Conservation (phyloP, 257 asterid species). For the Datura wrightii region DNA sequence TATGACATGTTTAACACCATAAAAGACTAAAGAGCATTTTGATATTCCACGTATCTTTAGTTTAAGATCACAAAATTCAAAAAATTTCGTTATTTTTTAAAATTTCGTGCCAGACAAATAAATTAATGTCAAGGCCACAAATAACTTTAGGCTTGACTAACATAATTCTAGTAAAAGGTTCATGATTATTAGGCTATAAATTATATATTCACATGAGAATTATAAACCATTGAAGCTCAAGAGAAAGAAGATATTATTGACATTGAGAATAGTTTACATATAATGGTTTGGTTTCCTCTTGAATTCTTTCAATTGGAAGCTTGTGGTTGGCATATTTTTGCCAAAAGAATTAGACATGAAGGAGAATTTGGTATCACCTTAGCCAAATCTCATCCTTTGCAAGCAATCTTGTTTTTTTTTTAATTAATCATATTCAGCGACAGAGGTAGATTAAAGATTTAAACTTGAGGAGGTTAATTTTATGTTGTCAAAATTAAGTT, state of each 20-base stretch:
- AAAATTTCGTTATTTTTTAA: too few relatives aligned
- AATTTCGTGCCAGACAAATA: too few relatives aligned
- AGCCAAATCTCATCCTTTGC: neutral
- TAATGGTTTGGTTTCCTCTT: neutral
- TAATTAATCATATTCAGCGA: neutral
- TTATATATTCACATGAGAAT: neutral
- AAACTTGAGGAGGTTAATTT: too few relatives aligned
- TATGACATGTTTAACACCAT: too few relatives aligned
- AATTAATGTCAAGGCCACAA: too few relatives aligned
- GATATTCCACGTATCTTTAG: too few relatives aligned
- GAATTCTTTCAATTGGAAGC: conserved; percentile 22
- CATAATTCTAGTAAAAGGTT: neutral
- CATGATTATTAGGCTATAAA: neutral
- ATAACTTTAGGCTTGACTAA: neutral
- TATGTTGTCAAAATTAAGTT: too few relatives aligned
- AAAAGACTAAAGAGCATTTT: too few relatives aligned
- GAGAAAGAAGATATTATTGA: neutral
- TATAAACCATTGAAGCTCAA: neutral
- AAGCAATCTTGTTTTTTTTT: neutral
- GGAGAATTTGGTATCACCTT: conserved; percentile 27
- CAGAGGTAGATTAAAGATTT: too few relatives aligned
- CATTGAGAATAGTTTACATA: conserved; percentile 10
- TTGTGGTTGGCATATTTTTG: neutral
- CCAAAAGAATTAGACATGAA: conserved; percentile 6
- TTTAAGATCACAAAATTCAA: too few relatives aligned